Base-by-base conservation (phyloP, 2,329 filamentous ascomycete genomes). In the Fusarium nanum region DNA sequence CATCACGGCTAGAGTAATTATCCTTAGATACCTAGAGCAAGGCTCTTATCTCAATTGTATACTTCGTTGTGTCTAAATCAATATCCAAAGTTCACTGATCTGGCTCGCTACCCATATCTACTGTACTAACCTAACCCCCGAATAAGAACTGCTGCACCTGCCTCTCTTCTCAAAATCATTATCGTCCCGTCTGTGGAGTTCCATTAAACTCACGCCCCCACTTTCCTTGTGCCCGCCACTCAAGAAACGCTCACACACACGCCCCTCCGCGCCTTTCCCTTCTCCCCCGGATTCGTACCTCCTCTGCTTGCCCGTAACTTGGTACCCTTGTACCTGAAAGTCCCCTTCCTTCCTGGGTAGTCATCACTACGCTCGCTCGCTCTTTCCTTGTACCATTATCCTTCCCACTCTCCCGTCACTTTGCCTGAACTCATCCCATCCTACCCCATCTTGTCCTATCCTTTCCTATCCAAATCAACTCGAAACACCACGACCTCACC, bases 401-500 rank as follows among this genome's bases (percentile, higher is more conserved):
- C 72, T 66, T 73, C 54, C 69, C 64, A 71, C 60, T 63, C 68
- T 70, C 72, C 75, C 65, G 71, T 68, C 49, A 41, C 49, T 67
- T 68, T 59, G 56, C 60, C 60, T 47, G 61, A 59, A 64, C 60
- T 66, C 55, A 70, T 72, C 72, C 67, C 68, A 67, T 60, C 61
- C 62, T 42, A 60, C 62, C 20, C 59, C 45, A 14, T 40, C 54
- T 56, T 62, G 32, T 62, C 68, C 56, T 59, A 58, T 58, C 61
- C 49, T 64, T 23, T 63, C 58, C 56, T 61, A 64, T 55, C 49
- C 54, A 64, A 63, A 60, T 60, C 60, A 71, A 62, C 63, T 65
- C 65, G 64, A 75, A 75, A 74, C 73, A 76, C 72, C 71, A 75
- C 64, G 59, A 40, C 53, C 32, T 56, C 64, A 37, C 58, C 56